Base-by-base conservation (phyloP, 2,329 filamentous ascomycete genomes). In the Tolypocladium tropicale region DNA sequence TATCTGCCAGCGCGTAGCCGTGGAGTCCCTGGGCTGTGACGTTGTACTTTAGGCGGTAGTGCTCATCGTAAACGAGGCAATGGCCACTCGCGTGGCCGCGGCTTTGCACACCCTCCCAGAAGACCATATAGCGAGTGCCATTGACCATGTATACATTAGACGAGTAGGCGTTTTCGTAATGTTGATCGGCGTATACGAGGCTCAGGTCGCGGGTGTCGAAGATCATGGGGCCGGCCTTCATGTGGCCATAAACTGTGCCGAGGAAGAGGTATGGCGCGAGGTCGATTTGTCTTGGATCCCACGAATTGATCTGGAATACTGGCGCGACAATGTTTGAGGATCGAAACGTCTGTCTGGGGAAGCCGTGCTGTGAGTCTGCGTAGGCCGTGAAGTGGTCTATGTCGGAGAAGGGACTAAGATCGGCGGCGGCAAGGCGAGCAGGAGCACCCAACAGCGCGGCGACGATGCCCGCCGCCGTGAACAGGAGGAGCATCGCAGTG, bases 101-200 rank as follows among this genome's bases (percentile, higher is more conserved):
- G 33, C 0, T 30, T 9, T 21, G 51, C 16, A 16, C 23, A 16
- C 51, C 51, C 36, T 53, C 34, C 51, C 51, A 53, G 7, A 53
- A 53, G 14, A 16, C 6, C 34, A 53, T 18, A 21, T 53, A 30
- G 4, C 51, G 51, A 12, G 36, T 28, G 33, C 51, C 36, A 16
- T 32, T 41, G 34, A 53, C 16, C 34, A 57, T 58, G 55, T 71
- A 68, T 16, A 68, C 63, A 37, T 67, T 60, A 1, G 64, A 64
- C 18, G 57, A 50, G 55, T 67, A 65, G 3, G 60, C 51, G 51
- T 65, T 63, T 52, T 59, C 60, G 53, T 65, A 71, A n/a, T 53
- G 59, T 56, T 68, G 68, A 43, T 73, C 67, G 55, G 69, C 69
- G 56, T 73, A 73, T 2, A 74, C 66, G 3, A 73, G 66, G 46